Evolutionary conservation across 2,329 filamentous ascomycete genomes (phyloP), one percentile per base, ranked within the genome.

Genomic region (Ambrosiella cleistominuta): DNA sequence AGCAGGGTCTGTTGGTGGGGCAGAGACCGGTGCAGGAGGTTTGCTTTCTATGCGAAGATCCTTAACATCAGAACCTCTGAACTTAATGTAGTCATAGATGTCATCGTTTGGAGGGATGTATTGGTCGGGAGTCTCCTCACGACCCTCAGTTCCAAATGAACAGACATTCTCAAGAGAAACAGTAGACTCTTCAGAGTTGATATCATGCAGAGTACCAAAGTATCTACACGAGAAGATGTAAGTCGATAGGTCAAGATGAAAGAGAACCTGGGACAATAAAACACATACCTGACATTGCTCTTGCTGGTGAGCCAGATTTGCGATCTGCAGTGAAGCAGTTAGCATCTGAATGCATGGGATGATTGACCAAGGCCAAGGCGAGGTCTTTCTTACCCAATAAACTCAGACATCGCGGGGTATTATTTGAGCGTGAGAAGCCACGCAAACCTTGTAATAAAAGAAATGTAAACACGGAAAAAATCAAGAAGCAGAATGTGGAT

Each of bases 1-100:
- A 57, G 93, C 93, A 67, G 93, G 93, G 72, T 98, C 93, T 73
- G 95, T 86, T 7, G 90, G 90, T 63, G 83, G 81, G 56, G 86
- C 84, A 60, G 82, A 82, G 66, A 84, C 82, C 63, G 83, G 83
- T 68, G 89, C 82, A 69, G 87, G 83, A 65, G 81, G 80, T 64
- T 82, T 80, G 45, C 86, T 86, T 67, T 95, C 90, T 66, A 98
- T 91, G 66, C 88, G 86, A 66, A 98, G 78, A 70, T 98, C 93
- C 73, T 98, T 98, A 68, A 98, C 93, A 75, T 98, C 93, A 70
- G 88, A 96, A 65, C 93, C 93, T 61, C 91, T 85, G 72, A 98
- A 98, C 63, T 98, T 89, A 67, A 98, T 97, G 74, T 96, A 97
- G 69, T 97, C 93, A 75, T 96, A 98, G 67, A 95, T 80, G 68